Conservation (phyloP, 129 eudicot genomes). For the Saussurea involucrata region DNA sequence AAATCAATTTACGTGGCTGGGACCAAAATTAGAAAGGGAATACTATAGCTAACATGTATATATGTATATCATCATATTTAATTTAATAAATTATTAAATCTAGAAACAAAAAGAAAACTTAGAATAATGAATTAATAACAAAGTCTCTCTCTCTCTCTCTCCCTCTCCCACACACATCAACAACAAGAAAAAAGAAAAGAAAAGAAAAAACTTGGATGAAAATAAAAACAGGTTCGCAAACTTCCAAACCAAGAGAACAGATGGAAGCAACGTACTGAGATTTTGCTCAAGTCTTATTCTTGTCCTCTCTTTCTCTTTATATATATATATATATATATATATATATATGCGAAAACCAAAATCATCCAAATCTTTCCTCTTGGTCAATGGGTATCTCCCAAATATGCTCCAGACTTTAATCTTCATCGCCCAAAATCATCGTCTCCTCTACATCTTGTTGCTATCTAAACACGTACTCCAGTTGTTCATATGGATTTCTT, state of each 20-base stretch:
- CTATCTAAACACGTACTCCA: background rate
- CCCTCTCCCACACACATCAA: background rate
- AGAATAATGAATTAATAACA: background rate
- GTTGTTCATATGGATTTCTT: background rate
- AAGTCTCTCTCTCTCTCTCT: background rate
- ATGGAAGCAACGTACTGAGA: conserved; percentile 39
- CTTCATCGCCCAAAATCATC: background rate
- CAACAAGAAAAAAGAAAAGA: background rate
- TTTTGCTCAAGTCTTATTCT: conserved; percentile 26
- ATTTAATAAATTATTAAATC: background rate
- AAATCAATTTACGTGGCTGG: background rate
- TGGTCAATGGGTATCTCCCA: conserved; percentile 29
- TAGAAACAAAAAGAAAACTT: background rate
- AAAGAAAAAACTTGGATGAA: background rate
- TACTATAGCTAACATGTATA: background rate
- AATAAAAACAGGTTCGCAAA: conserved; percentile 23
- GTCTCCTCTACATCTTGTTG: background rate
- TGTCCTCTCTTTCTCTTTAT: background rate
- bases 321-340: too few species aligned
- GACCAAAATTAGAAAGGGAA: background rate
- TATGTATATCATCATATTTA: background rate
- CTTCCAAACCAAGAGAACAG: conserved; percentile 56
- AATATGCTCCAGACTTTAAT: background rate
- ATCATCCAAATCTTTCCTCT: background rate
- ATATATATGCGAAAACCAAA: background rate